Base-by-base conservation (phyloP, 805 yeast species). In the Myxozyma melibiosi region DNA sequence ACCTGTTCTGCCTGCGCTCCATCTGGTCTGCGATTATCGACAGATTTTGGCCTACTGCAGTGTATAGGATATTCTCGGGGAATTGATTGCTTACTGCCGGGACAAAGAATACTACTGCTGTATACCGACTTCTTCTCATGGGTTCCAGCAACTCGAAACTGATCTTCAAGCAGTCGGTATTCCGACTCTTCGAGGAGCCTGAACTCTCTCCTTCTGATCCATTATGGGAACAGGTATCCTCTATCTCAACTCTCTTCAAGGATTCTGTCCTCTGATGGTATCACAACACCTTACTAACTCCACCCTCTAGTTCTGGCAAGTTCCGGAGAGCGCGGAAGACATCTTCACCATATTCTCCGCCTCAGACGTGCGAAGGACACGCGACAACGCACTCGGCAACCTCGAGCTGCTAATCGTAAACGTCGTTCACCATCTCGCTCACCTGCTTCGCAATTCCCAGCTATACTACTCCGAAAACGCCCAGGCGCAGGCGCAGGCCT, bases 71-170 rank as follows among this genome's bases (percentile, higher is more conserved):
- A n/a, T n/a, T n/a, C n/a, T n/a, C n/a, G n/a, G n/a, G n/a, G n/a
- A n/a, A n/a, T n/a, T n/a, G n/a, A n/a, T n/a, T n/a, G n/a, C n/a
- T n/a, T n/a, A n/a, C n/a, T n/a, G n/a, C n/a, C n/a, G n/a, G n/a
- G n/a, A n/a, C n/a, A n/a, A n/a, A n/a, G n/a, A n/a, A n/a, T n/a
- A n/a, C n/a, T n/a, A n/a, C n/a, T n/a, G n/a, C n/a, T n/a, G n/a
- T n/a, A n/a, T n/a, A n/a, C n/a, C 25, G 27, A 18, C 30, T 13
- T 33, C 18, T 18, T 27, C 20, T 16, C 28, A 89, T 89, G 96
- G 90, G 86, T 40, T 80, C 85, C 31, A 75, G 85, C n/a, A 92
- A 87, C 55, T 87, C 91, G 24, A 85, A 79, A 66, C 73, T 81
- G 37, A 74, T 76, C 52, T 80, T 82, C 70, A 83, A 81, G 68